Evolutionary conservation across 495 filamentous ascomycete genomes (phyloP), one percentile per base, ranked within the genome.

Genomic region (Trichoderma asperelloides): DNA sequence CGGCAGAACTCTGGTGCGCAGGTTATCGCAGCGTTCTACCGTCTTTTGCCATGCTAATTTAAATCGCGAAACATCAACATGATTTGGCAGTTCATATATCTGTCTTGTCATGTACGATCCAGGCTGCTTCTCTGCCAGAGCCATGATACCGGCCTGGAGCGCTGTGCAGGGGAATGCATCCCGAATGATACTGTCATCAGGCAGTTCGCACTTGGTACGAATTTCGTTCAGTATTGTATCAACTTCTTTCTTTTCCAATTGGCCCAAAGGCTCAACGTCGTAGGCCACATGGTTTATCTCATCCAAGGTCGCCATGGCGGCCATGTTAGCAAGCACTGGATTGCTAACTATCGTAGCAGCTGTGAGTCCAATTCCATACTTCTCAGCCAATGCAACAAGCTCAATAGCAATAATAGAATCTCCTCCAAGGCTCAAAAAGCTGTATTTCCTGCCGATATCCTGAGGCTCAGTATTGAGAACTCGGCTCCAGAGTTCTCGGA

Each of bases 1-100:
- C 0, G 60, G 66, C 16, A 85, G 76, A 70, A 93, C 91, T 5
- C 84, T 81, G 13, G 89, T 92, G 41, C 89, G 82, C 8, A 92
- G 82, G 67, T 90, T 89, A 49, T 87, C 84, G 68, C 82, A 80
- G 8, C 80, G 74, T 1, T 81, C 72, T 18, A 85, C 75, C n/a
- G 86, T 83, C 8, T 70, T 71, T 63, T 81, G 69, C 85, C 85
- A 87, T 13, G 84, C 80, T 4, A 66, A 65, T 68, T 77, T 74
- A 69, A 87, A 80, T 12, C 70, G 75, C 5, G 71, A 66, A 23
- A 80, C 12, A 66, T 86, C 79, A 12, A 84, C 67, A 9, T 71
- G 21, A 0, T 13, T 23, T 11, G 63, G 63, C 11, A 64, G 8
- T 11, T 64, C n/a, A 11, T 40, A 64, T 27, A 64, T 21, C 7